phyloP scores from a whole-genome alignment of 1,284 basidiomycete species.

The Sporisorium graminicola region DNA sequence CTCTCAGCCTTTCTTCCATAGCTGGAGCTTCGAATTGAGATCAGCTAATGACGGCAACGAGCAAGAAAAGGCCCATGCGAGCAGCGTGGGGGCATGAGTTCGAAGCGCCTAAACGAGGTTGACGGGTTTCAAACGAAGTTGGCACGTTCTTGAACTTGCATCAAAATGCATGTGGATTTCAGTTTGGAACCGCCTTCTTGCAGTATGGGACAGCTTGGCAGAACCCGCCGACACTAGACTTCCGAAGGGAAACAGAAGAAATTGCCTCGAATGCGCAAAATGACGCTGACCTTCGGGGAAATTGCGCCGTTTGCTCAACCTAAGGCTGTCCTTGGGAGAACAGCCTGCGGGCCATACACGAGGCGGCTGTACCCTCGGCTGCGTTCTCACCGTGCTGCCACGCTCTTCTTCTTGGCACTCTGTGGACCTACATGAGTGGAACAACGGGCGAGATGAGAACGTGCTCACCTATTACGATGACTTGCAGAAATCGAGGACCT shows the following conservation, averaged over 20 bases:
- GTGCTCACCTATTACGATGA: neutral
- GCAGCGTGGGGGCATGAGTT: neutral
- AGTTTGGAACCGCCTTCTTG: neutral
- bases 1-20: neutral
- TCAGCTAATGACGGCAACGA: neutral
- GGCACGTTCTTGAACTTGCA: conserved; percentile 31
- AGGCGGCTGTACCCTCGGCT: neutral
- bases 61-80: conserved; percentile 1
- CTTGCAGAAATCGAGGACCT: neutral
- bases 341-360: neutral
- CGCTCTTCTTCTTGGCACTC: neutral
- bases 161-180: neutral
- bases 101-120: neutral
- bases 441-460: conserved; percentile 3
- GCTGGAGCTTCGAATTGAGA: neutral
- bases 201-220: neutral
- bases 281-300: neutral
- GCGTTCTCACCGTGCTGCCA: neutral
- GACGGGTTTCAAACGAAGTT: conserved; percentile 8
- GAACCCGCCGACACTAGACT: too few relatives aligned
- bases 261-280: neutral
- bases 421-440: neutral
- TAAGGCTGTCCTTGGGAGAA: neutral
- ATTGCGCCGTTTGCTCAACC: neutral
- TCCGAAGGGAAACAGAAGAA: too few relatives aligned